Evolutionary conservation across 805 yeast species (phyloP).

Genomic region (Millerozyma acaciae): DNA sequence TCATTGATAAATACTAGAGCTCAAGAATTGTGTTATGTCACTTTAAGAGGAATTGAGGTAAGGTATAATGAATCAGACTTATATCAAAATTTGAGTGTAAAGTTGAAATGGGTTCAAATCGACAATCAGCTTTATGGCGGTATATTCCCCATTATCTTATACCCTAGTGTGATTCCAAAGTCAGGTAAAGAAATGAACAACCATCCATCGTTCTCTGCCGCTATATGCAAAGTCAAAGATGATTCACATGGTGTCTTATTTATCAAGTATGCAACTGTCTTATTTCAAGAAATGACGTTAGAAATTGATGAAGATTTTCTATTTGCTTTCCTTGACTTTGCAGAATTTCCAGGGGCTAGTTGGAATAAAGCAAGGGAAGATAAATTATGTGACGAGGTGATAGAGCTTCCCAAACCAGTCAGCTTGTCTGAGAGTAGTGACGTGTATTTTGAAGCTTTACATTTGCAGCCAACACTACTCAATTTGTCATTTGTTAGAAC

Average conservation of each 20-base stretch:
- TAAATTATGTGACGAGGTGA: slow-evolving; percentile 55
- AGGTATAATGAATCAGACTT: slow-evolving; percentile 79
- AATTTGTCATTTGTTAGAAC: slow-evolving; percentile 90
- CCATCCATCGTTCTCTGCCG: slow-evolving; percentile 88
- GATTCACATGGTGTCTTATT: slow-evolving; percentile 86
- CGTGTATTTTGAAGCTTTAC: slow-evolving; percentile 87
- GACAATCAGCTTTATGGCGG: slow-evolving; percentile 92
- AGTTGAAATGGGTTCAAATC: slow-evolving; percentile 90
- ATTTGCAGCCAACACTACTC: slow-evolving; percentile 85
- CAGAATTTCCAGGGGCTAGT: slow-evolving; percentile 77
- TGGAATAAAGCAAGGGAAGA: slow-evolving; percentile 52
- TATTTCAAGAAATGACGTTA: slow-evolving; percentile 86
- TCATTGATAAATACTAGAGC: slow-evolving; percentile 70
- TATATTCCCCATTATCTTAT: slow-evolving; percentile 78
- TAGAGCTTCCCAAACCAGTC: slow-evolving; percentile 70
- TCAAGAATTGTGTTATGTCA: slow-evolving; percentile 81
- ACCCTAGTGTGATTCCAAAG: slow-evolving; percentile 87
- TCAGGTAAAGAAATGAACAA: slow-evolving; percentile 75
- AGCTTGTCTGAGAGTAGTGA: slow-evolving; percentile 57
- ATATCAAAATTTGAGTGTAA: slow-evolving; percentile 74
- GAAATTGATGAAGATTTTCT: slow-evolving; percentile 94
- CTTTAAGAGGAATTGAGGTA: slow-evolving; percentile 75
- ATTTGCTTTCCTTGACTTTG: slow-evolving; percentile 74
- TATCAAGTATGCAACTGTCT: slow-evolving; percentile 84
- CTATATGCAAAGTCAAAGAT: slow-evolving; percentile 80